Base-by-base conservation (phyloP, 305 asterid genomes). In the Euphrasia arctica region DNA sequence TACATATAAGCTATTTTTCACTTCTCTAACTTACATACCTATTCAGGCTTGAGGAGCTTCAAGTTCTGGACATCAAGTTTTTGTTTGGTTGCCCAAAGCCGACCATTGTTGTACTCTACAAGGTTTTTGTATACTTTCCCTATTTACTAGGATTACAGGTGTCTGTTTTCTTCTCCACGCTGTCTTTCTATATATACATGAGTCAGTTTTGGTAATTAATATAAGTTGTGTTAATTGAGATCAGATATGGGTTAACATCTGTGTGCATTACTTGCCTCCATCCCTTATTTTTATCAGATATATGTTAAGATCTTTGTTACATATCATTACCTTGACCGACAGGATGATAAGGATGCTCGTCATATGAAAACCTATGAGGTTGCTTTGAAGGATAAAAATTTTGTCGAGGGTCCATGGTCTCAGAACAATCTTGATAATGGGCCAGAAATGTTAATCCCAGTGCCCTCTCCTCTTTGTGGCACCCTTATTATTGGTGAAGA, bases 341-440 rank as follows among this genome's bases (percentile, higher is more conserved):
- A 93, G 98, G 98, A 93, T 77, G 88, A 93, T 77, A 90, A 86
- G 80, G 96, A 90, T 39, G 96, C 95, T 58, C 97, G 98, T 41
- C 98, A 93, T 74, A 87, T 86, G 68, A 90, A 93, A 82, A 90
- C 97, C 2, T 93, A 93, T 65, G 98, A 93, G 81, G 93, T 93
- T 62, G 82, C 91, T 54, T 73, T 90, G 83, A 90, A 90, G 81
- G 97, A 93, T 74, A 93, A 90, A 80, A 97, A 90, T 82, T 93
- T 93, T 78, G 80, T 86, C 72, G 98, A 93, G 84, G 98, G 98
- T 39, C 96, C 98, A 32, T 93, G 95, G 98, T 88, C 97, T 74
- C 98, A 84, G 73, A 87, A 83, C 78, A 93, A 93, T 86, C 97
- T 93, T 73, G 97, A 90, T 77, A 88, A 90, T 77, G 98, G 98